Evolutionary conservation across 345 rosid species (phyloP).

Genomic region (Noccaea caerulescens): DNA sequence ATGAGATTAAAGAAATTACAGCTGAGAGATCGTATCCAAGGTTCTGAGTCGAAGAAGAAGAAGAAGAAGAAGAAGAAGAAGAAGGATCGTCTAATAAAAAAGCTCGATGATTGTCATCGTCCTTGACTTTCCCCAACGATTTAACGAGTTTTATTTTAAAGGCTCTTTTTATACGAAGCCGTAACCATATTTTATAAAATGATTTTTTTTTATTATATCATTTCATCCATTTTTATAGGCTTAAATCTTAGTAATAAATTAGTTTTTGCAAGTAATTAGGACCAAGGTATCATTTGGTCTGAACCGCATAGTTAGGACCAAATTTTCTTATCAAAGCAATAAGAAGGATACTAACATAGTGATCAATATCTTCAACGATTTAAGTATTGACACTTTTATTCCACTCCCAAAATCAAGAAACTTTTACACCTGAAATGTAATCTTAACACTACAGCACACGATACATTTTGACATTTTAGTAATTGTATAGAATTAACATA

Average conservation of each 20-base stretch:
- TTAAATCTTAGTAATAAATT: too few species aligned
- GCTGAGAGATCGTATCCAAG: slow-evolving; percentile 31
- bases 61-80: slow-evolving; percentile 9
- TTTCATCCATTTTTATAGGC: background rate
- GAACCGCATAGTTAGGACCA: too few species aligned
- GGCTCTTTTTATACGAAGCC: background rate
- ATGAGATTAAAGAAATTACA: background rate
- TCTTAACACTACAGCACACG: slow-evolving; percentile 13
- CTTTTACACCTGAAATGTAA: too few species aligned
- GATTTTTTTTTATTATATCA: background rate
- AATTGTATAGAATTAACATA: too few species aligned
- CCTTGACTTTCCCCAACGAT: slow-evolving; percentile 32
- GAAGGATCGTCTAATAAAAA: slow-evolving; percentile 1
- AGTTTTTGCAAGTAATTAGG: too few species aligned
- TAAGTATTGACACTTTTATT: too few species aligned
- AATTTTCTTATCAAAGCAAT: too few species aligned
- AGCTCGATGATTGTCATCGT: slow-evolving; percentile 2
- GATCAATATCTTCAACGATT: too few species aligned
- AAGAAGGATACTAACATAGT: too few species aligned
- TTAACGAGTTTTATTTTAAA: slow-evolving; percentile 17
- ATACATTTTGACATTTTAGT: too few species aligned
- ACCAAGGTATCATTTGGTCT: too few species aligned
- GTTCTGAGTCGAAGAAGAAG: slow-evolving; percentile 28
- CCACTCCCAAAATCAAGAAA: too few species aligned
- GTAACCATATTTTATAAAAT: background rate